Conservation (phyloP, 2,329 filamentous ascomycete species). For the Diaporthe velutina region DNA sequence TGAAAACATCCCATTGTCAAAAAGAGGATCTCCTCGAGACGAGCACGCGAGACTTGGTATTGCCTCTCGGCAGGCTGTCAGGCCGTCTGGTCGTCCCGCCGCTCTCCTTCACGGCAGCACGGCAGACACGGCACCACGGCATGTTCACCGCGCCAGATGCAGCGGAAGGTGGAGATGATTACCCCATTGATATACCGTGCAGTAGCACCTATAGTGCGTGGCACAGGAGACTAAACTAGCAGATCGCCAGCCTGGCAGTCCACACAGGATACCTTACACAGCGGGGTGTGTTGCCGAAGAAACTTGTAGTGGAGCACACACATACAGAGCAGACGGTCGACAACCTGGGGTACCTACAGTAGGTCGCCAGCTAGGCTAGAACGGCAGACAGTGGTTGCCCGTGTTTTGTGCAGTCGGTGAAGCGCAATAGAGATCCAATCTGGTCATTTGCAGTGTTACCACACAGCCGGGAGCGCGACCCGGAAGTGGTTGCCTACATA, state of each 20-base stretch:
- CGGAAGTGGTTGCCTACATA: background rate
- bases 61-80: background rate
- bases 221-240: background rate
- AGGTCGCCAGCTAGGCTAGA: no score
- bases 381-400: background rate
- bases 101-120: background rate
- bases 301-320: conserved; percentile 3
- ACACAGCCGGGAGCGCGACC: conserved; percentile 17
- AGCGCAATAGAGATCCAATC: background rate
- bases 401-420: background rate
- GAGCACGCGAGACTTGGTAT: background rate
- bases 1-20: background rate
- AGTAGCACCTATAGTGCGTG: background rate
- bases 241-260: background rate
- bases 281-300: conserved; percentile 13
- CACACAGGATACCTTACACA: background rate
- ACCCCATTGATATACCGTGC: conserved; percentile 1
- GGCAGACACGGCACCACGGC: conserved; percentile 5
- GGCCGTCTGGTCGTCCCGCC: background rate
- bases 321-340: no score
- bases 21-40: background rate
- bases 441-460: conserved; percentile 1
- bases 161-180: conserved; percentile 17
- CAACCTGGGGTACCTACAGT: no score
- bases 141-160: conserved; percentile 1